Conservation (phyloP, 2,329 filamentous ascomycete species). For the Blumeriella jaapii region DNA sequence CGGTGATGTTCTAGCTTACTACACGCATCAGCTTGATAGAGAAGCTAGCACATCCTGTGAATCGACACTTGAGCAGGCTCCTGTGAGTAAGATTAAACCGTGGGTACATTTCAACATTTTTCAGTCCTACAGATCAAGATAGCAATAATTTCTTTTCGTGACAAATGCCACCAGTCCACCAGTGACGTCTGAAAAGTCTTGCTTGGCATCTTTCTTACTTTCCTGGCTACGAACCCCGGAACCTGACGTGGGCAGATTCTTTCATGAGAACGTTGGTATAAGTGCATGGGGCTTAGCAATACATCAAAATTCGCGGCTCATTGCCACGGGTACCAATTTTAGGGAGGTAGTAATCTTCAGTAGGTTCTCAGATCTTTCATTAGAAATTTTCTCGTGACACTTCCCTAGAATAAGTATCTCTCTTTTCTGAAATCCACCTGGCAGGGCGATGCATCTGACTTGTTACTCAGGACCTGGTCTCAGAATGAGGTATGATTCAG, state of each 20-base stretch:
- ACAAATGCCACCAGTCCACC: too few species aligned
- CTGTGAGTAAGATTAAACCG: conserved; percentile 11
- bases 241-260: conserved; percentile 37
- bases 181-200: too few species aligned
- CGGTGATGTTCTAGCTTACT: conserved; percentile 63
- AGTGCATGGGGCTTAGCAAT: conserved; percentile 81
- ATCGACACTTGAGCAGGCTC: conserved; percentile 20
- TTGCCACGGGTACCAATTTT: conserved; percentile 76
- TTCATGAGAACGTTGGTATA: conserved; percentile 61
- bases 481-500: background rate
- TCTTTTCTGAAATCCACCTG: too few species aligned
- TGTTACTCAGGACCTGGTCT: background rate
- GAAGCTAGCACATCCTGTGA: conserved; percentile 6
- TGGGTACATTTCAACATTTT: conserved; percentile 7
- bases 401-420: too few species aligned
- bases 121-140: too few species aligned
- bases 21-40: conserved; percentile 32
- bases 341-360: conserved; percentile 41
- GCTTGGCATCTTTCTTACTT: too few species aligned
- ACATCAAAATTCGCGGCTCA: conserved; percentile 68
- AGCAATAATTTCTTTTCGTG: too few species aligned
- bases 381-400: background rate
- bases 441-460: too few species aligned
- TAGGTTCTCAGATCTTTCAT: background rate
- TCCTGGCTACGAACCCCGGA: too few species aligned